Conservation (phyloP, 495 filamentous ascomycete species). For the Penicillium diatomitis region DNA sequence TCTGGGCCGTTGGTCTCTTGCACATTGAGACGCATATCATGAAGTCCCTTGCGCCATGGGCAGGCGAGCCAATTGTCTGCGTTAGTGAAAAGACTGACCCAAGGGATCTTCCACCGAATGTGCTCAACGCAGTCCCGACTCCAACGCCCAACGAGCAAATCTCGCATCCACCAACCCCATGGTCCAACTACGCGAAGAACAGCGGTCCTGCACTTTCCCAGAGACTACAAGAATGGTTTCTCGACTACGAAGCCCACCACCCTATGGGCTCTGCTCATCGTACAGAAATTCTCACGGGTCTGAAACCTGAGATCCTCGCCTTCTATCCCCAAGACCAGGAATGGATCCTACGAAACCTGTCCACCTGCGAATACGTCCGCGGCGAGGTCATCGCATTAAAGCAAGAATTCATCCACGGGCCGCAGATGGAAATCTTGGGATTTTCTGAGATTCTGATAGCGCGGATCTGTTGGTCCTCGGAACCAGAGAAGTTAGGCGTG, state of each 20-base stretch:
- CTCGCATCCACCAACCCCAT: neutral
- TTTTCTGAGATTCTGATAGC: slow-evolving; percentile 10
- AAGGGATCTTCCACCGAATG: slow-evolving; percentile 1
- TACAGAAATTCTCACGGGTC: slow-evolving; percentile 9
- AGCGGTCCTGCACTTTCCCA: slow-evolving; percentile 4
- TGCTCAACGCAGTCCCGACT: neutral
- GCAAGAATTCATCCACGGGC: slow-evolving; percentile 7
- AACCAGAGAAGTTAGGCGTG: neutral
- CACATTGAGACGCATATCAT: slow-evolving; percentile 11
- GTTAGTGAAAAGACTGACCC: slow-evolving; percentile 3
- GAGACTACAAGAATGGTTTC: slow-evolving; percentile 2
- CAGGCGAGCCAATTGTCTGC: slow-evolving; percentile 10
- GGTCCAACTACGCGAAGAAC: slow-evolving; percentile 3
- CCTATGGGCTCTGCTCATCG: slow-evolving; percentile 5
- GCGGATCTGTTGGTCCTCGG: slow-evolving; percentile 8
- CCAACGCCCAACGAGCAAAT: slow-evolving; percentile 1
- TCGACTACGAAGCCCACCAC: slow-evolving; percentile 1
- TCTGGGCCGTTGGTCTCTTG: slow-evolving; percentile 11
- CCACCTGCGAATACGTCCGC: slow-evolving; percentile 12
- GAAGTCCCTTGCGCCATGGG: slow-evolving; percentile 7
- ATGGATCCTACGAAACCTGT: slow-evolving; percentile 11
- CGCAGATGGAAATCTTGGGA: slow-evolving; percentile 10
- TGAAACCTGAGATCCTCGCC: slow-evolving; percentile 9
- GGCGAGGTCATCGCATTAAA: slow-evolving; percentile 10
- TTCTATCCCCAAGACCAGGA: slow-evolving; percentile 10